Evolutionary conservation across 495 filamentous ascomycete species (phyloP).

Genomic region (Lindgomyces ingoldianus): DNA sequence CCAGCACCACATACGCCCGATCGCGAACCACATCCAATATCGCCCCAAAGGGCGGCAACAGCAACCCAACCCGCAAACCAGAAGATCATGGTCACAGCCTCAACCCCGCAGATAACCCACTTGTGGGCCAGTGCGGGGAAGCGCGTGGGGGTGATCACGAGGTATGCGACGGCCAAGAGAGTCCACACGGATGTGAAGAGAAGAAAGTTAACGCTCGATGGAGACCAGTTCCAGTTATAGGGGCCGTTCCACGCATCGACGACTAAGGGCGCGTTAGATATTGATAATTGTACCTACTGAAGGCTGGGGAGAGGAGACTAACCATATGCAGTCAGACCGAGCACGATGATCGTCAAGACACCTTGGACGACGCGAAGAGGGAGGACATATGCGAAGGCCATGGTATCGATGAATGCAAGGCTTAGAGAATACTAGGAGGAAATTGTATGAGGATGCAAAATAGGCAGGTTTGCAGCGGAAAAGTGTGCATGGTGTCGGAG

Average conservation of each 20-base stretch:
- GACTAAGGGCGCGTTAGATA: slow-evolving; percentile 32
- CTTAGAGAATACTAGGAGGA: neutral
- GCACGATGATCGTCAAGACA: slow-evolving; percentile 68
- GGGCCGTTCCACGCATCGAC: slow-evolving; percentile 38
- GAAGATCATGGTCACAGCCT: slow-evolving; percentile 75
- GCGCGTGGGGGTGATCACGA: slow-evolving; percentile 64
- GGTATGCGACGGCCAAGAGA: slow-evolving; percentile 66
- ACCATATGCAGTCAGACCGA: slow-evolving; percentile 79
- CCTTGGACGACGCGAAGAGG: slow-evolving; percentile 64
- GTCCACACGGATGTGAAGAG: slow-evolving; percentile 75
- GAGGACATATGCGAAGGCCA: slow-evolving; percentile 18
- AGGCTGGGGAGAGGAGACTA: neutral
- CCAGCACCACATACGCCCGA: slow-evolving; percentile 51
- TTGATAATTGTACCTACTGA: too few relatives aligned
- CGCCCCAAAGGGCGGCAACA: slow-evolving; percentile 60
- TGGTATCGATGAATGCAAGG: neutral
- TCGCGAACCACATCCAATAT: slow-evolving; percentile 45
- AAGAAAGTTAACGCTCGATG: slow-evolving; percentile 64
- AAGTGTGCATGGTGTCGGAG: too few relatives aligned
- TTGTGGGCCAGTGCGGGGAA: slow-evolving; percentile 60
- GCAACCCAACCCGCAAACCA: slow-evolving; percentile 87
- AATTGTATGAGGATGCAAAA: neutral
- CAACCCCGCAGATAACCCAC: slow-evolving; percentile 61
- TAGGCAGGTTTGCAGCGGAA: neutral
- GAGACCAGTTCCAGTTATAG: slow-evolving; percentile 40